Evolutionary conservation across 2,329 filamentous ascomycete species (phyloP), one percentile per base, ranked within the genome.

Genomic region (Colletotrichum spaethianum): DNA sequence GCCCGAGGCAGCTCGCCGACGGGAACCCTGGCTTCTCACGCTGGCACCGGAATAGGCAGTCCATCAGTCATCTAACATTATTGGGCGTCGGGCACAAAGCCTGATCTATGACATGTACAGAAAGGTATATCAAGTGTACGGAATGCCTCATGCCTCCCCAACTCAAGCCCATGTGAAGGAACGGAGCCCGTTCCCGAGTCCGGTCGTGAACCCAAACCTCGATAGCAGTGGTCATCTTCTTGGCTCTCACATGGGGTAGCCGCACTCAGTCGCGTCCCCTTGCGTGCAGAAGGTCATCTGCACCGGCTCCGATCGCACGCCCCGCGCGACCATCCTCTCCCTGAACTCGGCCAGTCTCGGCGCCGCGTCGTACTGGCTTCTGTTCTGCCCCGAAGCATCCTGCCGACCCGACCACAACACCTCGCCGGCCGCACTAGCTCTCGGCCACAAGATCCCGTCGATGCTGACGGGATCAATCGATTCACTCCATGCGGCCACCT

Each of bases 401-500:
- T 88, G 88, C 66, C 87, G 83, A 63, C 94, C 94, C 50, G 90
- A 93, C 94, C 94, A 97, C 57, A 96, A 86, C 1, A 95, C 90
- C 83, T 97, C 94, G 33, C 89, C 93, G 0, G 92, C 93, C 0
- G 93, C 94, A 63, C 88, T 89, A 1, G 90, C 90, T 7, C 94
- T 87, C 9, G 94, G 94, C 94, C 94, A 97, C 11, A 96, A 83
- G 80, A 93, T 90, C 44, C 84, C 84, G 82, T 97, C 94, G 18
- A 97, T 80, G 79, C 92, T 95, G n/a, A 90, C 83, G 3, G 89
- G 83, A 81, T 98, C 95, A 73, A 89, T 87, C n/a, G 92, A 92
- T 83, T 97, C 95, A 74, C 88, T 89, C 94, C 94, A 98, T 70
- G 94, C 89, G 67, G 93, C 93, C 20, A 92, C 90, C 83, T 97